Evolutionary conservation across 176 grass and related monocot genomes (phyloP), one percentile per base, ranked within the genome.

Genomic region (Lolium perenne): DNA sequence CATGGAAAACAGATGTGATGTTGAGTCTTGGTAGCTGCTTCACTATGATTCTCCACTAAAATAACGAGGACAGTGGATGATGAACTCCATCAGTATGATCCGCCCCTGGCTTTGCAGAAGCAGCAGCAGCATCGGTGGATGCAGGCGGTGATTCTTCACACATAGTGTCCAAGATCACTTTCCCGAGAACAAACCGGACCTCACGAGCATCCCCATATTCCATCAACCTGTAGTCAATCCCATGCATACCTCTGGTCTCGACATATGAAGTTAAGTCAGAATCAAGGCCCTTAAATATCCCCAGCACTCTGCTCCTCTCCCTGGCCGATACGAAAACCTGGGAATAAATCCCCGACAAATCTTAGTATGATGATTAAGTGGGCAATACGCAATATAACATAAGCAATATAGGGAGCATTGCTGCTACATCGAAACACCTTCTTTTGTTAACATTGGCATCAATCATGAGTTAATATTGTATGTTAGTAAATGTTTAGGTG

Each of bases 141-240:
- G 73, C 48, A 82, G 35, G 65, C 8, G 26, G 61, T 48, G 58
- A 49, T 10, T 76, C 81, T 7, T 65, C 68, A 53, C 75, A 62
- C 51, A 92, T 82, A 43, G 95, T 92, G 80, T 94, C 93, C 88
- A 95, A 54, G 73, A 98, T 94, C 22, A 95, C 85, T 89, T 89
- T 90, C 43, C 95, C 95, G 2, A 98, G 78, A 49, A 91, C 89
- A 56, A 86, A 98, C 74, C 95, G 84, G 15, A 89, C 89, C 88
- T 98, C 93, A 16, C 71, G 56, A 20, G 29, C 74, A 66, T 86
- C 3, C 13, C 93, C 95, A 6, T 86, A 56, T 43, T 98, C 93
- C 62, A 98, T 86, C 22, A 77, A 86, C 82, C 55, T 43, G 62
- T 95, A 98, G 82, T 95, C 78, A 65, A 98, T 95, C 13, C 64